phyloP scores from a whole-genome alignment of 148 eudicot species.

The Camellia granthamiana region DNA sequence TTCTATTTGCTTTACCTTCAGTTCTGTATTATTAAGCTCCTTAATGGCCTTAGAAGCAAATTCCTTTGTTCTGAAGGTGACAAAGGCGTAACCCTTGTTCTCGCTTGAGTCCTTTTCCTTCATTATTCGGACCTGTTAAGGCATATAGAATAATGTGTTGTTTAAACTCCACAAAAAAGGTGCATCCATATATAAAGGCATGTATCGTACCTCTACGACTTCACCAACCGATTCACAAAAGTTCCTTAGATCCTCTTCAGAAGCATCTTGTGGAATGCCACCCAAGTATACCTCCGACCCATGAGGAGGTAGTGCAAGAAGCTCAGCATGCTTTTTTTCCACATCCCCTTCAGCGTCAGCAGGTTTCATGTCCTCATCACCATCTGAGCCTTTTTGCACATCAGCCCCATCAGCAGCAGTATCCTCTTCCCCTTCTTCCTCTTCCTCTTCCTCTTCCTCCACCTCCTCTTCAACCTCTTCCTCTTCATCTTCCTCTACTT shows the following conservation, averaged over 20 bases:
- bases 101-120: conserved; percentile 68
- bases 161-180: background rate
- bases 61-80: conserved; percentile 76
- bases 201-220: conserved; percentile 57
- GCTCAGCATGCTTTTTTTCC: conserved; percentile 60
- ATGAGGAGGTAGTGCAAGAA: conserved; percentile 93
- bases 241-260: conserved; percentile 65
- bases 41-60: conserved; percentile 88
- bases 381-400: conserved; percentile 25
- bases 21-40: conserved; percentile 59
- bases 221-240: conserved; percentile 91
- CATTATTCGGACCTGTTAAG: conserved; percentile 78
- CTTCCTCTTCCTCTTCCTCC: conserved; percentile 29
- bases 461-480: conserved; percentile 59
- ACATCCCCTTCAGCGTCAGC: conserved; percentile 33
- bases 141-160: conserved; percentile 9
- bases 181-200: conserved; percentile 7
- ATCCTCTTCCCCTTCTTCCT: conserved; percentile 23
- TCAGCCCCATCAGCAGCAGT: conserved; percentile 11
- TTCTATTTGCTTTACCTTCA: conserved; percentile 52
- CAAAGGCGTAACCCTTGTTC: conserved; percentile 95
- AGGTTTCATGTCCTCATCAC: conserved; percentile 43
- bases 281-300: conserved; percentile 95
- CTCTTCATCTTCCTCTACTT: conserved; percentile 53
- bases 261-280: conserved; percentile 74